phyloP scores from a whole-genome alignment of 352 stramenopile species.

The Pythium guiyangense region DNA sequence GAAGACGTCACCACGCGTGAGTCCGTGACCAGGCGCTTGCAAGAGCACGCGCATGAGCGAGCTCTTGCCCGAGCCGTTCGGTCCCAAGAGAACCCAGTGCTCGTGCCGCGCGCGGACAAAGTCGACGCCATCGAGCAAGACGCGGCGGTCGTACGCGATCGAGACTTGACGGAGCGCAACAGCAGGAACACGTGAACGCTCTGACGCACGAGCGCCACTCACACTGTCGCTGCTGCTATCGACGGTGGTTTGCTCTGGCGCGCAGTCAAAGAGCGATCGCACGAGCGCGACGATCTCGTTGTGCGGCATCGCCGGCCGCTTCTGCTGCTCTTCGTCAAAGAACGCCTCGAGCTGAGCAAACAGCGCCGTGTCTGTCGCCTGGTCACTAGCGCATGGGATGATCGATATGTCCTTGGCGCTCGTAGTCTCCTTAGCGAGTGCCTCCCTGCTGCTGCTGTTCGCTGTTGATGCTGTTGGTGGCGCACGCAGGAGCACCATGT shows the following conservation, averaged over 20 bases:
- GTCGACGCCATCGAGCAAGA: slow-evolving; percentile 46
- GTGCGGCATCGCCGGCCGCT: slow-evolving; percentile 25
- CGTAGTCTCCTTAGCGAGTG: not conserved
- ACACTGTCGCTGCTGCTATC: not conserved
- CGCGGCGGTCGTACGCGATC: slow-evolving; percentile 52
- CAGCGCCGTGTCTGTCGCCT: slow-evolving; percentile 25
- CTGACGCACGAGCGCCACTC: no score
- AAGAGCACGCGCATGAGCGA: slow-evolving; percentile 72
- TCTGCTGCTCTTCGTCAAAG: slow-evolving; percentile 30
- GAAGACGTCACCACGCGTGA: slow-evolving; percentile 38
- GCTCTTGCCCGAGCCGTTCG: slow-evolving; percentile 76
- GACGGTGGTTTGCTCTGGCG: not conserved
- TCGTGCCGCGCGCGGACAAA: slow-evolving; percentile 46
- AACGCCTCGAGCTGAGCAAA: slow-evolving; percentile 31
- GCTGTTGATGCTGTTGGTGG: not conserved
- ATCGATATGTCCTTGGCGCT: slow-evolving; percentile 20
- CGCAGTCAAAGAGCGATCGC: slow-evolving; percentile 28
- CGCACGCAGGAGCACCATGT: slow-evolving; percentile 48
- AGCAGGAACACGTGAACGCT: no score
- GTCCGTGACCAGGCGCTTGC: slow-evolving; percentile 47
- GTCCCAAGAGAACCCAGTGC: slow-evolving; percentile 65
- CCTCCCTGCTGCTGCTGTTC: slow-evolving; percentile 5
- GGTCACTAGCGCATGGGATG: slow-evolving; percentile 24
- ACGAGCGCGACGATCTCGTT: slow-evolving; percentile 31
- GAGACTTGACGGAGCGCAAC: slow-evolving; percentile 44